These are phyloP conservation scores for Xylaria sp. DNA, from an alignment of 2,329 filamentous ascomycete genomes.

Conservation along the genomic window DNA sequence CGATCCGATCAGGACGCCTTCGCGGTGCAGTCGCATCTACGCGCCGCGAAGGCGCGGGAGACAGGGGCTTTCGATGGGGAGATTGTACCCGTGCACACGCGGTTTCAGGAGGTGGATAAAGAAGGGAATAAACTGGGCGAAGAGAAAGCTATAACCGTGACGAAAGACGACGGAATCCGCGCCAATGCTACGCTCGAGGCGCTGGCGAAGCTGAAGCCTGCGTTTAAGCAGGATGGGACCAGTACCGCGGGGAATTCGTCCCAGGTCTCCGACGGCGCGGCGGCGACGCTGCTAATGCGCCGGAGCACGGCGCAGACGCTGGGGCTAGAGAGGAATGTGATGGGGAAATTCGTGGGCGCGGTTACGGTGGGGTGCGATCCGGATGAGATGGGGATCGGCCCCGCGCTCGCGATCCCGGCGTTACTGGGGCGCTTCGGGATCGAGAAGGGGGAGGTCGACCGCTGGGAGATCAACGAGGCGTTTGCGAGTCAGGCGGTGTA, in stretches of 20 bases:
- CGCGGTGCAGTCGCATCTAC: slow-evolving; percentile 77
- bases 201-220: slow-evolving; percentile 83
- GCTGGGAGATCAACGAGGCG: slow-evolving; percentile 96
- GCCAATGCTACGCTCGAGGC: slow-evolving; percentile 74
- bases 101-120: slow-evolving; percentile 72
- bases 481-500: slow-evolving; percentile 75
- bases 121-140: slow-evolving; percentile 66
- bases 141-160: slow-evolving; percentile 72
- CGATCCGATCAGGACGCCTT: slow-evolving; percentile 81
- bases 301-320: slow-evolving; percentile 80
- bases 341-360: slow-evolving; percentile 85
- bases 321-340: slow-evolving; percentile 74
- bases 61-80: slow-evolving; percentile 79
- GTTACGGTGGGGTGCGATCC: slow-evolving; percentile 81
- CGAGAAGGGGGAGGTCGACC: slow-evolving; percentile 73
- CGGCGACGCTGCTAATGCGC: slow-evolving; percentile 85
- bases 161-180: slow-evolving; percentile 85
- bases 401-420: slow-evolving; percentile 85
- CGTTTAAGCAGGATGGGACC: slow-evolving; percentile 78
- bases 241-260: slow-evolving; percentile 88
- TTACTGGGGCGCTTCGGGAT: slow-evolving; percentile 78
- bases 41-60: slow-evolving; percentile 76
- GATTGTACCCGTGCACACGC: slow-evolving; percentile 82
- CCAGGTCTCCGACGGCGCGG: slow-evolving; percentile 90
- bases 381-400: slow-evolving; percentile 94